Evolutionary conservation across 1,284 basidiomycete genomes (phyloP).

Genomic region (Trichosporon sp.): DNA sequence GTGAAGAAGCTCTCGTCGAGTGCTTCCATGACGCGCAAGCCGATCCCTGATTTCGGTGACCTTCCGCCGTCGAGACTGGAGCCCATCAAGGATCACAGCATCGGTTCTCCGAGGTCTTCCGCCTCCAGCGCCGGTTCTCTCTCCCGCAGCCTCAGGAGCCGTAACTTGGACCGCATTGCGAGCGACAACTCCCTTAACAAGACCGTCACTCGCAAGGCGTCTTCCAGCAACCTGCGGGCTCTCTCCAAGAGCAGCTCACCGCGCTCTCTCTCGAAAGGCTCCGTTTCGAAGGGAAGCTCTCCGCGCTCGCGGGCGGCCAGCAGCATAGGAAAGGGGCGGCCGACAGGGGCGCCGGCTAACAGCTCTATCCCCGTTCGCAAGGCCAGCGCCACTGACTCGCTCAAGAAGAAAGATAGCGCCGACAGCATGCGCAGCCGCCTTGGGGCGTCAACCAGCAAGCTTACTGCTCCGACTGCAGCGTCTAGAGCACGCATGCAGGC

Average conservation of each 20-base stretch:
- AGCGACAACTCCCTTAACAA: constrained; percentile 9
- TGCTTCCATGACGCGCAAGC: constrained; percentile 15
- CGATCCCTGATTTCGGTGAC: constrained; percentile 24
- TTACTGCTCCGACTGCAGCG: constrained; percentile 43
- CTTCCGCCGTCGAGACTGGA: constrained; percentile 21
- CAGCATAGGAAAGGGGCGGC: neutral
- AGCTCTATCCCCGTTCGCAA: constrained; percentile 7
- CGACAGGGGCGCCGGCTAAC: neutral
- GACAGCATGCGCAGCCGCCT: neutral
- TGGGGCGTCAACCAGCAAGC: constrained; percentile 4
- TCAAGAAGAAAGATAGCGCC: constrained; percentile 9
- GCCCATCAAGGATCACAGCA: constrained; percentile 30
- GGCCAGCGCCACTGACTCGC: neutral
- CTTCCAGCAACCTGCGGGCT: constrained; percentile 8
- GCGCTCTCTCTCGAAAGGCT: neutral
- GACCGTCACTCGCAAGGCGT: constrained; percentile 9
- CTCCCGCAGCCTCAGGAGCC: constrained; percentile 18
- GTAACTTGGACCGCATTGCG: constrained; percentile 18
- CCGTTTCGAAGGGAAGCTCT: constrained; percentile 4
- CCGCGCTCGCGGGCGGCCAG: constrained; percentile 6
- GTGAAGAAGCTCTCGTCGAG: neutral
- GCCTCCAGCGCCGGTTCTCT: constrained; percentile 13
- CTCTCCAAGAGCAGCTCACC: constrained; percentile 18
- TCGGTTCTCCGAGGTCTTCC: neutral
- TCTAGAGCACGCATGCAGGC: constrained; percentile 52